phyloP scores from a whole-genome alignment of 1,139 yeast species.

The Maudiozyma humilis region DNA sequence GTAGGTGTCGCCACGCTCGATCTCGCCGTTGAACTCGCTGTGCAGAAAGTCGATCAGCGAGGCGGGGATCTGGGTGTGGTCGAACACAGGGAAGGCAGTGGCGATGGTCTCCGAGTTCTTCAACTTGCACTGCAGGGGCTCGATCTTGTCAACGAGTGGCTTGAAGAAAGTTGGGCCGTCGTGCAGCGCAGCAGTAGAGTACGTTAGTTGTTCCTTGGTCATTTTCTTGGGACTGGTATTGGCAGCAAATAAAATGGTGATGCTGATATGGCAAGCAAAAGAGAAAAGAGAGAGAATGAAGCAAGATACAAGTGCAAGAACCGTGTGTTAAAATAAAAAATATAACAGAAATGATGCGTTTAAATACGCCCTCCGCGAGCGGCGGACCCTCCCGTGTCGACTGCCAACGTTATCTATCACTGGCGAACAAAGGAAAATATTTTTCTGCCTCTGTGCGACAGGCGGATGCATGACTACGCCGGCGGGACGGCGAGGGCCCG shows the following conservation, averaged over 20 bases:
- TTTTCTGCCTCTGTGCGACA: no score
- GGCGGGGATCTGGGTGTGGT: constrained; percentile 50
- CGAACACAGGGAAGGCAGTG: constrained; percentile 71
- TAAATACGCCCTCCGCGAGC: no score
- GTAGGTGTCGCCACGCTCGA: constrained; percentile 74
- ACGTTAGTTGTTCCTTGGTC: not conserved
- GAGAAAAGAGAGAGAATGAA: not conserved
- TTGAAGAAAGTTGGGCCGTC: constrained; percentile 25
- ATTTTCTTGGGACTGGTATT: not conserved
- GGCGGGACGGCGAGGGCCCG: no score
- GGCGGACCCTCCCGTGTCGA: no score
- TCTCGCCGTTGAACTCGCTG: constrained; percentile 74
- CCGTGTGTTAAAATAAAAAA: no score
- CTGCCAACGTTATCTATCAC: no score
- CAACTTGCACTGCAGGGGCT: constrained; percentile 51
- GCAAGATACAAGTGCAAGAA: no score
- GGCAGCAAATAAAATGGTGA: not conserved
- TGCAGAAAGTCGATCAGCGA: constrained; percentile 64
- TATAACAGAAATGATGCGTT: no score
- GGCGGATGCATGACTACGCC: no score
- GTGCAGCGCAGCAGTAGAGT: constrained; percentile 14
- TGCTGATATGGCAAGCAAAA: not conserved
- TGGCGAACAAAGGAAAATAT: no score
- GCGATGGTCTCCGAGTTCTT: constrained; percentile 74
- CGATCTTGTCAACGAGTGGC: constrained; percentile 26